A percentile compares a stretch with the other conserved stretches of the same genome.
phyloP scores from a whole-genome alignment of 192 early-diverging fungal species.

The Coemansia sp. region DNA sequence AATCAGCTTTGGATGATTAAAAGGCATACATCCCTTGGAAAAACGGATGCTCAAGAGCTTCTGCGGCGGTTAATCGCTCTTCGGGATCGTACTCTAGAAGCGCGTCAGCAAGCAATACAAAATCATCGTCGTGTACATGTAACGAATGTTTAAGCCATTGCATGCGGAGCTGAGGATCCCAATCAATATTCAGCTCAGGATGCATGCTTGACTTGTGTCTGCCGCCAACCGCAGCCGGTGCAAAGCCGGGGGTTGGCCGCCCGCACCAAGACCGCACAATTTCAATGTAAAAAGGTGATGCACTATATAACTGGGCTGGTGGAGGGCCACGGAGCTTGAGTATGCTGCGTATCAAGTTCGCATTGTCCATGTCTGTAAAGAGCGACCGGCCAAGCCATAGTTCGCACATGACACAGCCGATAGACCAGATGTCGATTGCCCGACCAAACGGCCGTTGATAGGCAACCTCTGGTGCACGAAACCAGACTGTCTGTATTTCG shows the following conservation, averaged over 20 bases:
- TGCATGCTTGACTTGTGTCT: slow-evolving; percentile 30
- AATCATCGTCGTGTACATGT: slow-evolving; percentile 49
- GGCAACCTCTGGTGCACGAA: slow-evolving; percentile 86
- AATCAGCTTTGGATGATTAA: slow-evolving; percentile 1
- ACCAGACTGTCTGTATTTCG: slow-evolving; percentile 96
- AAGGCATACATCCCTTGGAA: slow-evolving; percentile 47
- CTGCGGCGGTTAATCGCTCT: slow-evolving; percentile 76
- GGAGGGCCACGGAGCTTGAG: slow-evolving; percentile 71
- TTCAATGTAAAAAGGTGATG: slow-evolving; percentile 66
- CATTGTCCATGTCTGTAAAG: slow-evolving; percentile 68
- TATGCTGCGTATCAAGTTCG: slow-evolving; percentile 64
- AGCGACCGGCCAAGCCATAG: slow-evolving; percentile 71
- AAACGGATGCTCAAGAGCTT: slow-evolving; percentile 60
- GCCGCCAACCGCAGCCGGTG: slow-evolving; percentile 31
- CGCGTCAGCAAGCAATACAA: slow-evolving; percentile 53
- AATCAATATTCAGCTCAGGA: slow-evolving; percentile 46
- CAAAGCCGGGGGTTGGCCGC: slow-evolving; percentile 39
- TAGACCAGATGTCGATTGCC: slow-evolving; percentile 93
- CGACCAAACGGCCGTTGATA: slow-evolving; percentile 69
- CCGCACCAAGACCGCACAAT: slow-evolving; percentile 55
- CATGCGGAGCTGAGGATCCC: slow-evolving; percentile 51
- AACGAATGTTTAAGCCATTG: slow-evolving; percentile 54
- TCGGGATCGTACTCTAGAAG: slow-evolving; percentile 90
- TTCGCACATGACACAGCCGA: slow-evolving; percentile 78
- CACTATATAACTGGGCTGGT: slow-evolving; percentile 64